These are phyloP conservation scores for Aschersonia sp. DNA, from an alignment of 2,329 filamentous ascomycete genomes.

Conservation along the genomic window DNA sequence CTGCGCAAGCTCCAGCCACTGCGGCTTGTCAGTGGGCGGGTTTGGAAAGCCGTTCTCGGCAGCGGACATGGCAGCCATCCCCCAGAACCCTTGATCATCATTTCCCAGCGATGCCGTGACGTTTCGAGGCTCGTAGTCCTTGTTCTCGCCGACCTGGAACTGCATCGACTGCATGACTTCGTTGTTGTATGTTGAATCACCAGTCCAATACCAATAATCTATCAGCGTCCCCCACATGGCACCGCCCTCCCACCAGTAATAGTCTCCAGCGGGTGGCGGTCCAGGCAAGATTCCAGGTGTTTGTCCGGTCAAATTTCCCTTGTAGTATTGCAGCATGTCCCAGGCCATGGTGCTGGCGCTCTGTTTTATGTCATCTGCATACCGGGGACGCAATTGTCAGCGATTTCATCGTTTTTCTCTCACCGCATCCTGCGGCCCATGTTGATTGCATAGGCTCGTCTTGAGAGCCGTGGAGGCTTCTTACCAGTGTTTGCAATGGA, in stretches of 20 bases:
- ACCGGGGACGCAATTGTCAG: background rate
- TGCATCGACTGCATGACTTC: conserved; percentile 34
- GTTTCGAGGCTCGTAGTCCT: conserved; percentile 42
- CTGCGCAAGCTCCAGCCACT: conserved; percentile 43
- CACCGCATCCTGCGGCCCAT: background rate
- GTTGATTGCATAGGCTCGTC: background rate
- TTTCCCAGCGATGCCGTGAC: conserved; percentile 39
- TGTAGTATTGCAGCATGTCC: conserved; percentile 30
- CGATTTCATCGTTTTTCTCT: background rate
- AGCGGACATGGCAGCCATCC: conserved; percentile 46
- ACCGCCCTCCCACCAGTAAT: conserved; percentile 55
- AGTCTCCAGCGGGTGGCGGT: conserved; percentile 28
- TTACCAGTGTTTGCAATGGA: conserved; percentile 5
- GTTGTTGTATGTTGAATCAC: conserved; percentile 42
- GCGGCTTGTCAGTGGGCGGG: conserved; percentile 30
- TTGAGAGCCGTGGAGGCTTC: background rate
- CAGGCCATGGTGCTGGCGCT: conserved; percentile 24
- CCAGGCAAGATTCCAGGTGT: conserved; percentile 33
- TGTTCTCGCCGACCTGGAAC: conserved; percentile 35
- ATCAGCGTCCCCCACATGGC: conserved; percentile 48
- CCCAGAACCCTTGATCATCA: conserved; percentile 55
- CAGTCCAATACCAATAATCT: conserved; percentile 50
- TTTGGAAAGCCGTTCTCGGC: conserved; percentile 43
- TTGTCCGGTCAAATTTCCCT: conserved; percentile 27
- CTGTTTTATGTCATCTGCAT: conserved; percentile 22